Conservation (phyloP, 1,284 basidiomycete species). For the Trichosporon sp. region DNA sequence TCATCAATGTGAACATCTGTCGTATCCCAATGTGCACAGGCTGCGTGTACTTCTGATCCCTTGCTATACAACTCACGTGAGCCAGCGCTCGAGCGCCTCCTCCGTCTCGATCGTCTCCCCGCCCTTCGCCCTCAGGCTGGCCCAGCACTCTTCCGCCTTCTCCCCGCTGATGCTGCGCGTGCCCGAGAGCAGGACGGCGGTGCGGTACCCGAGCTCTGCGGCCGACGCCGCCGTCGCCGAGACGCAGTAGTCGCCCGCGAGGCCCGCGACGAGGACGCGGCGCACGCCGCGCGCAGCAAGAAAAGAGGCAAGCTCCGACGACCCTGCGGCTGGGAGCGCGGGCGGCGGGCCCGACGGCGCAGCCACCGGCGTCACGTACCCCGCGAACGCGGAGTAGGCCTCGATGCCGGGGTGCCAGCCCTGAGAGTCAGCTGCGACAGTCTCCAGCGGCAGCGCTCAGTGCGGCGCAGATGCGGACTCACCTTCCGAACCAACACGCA, state of each 20-base stretch:
- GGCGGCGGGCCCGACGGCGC: conserved; percentile 21
- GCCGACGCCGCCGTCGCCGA: conserved; percentile 29
- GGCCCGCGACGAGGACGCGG: conserved; percentile 56
- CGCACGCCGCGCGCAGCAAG: conserved; percentile 49
- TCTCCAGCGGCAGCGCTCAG: background rate
- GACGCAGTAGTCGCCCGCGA: conserved; percentile 62
- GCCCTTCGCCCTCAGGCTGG: conserved; percentile 13
- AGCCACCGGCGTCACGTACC: conserved; percentile 28
- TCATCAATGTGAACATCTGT: too few species aligned
- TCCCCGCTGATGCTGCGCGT: conserved; percentile 25
- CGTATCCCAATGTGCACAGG: too few species aligned
- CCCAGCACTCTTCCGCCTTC: conserved; percentile 9
- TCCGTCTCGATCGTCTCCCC: conserved; percentile 5
- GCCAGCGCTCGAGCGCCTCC: conserved; percentile 13
- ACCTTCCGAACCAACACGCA: conserved; percentile 41
- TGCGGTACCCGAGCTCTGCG: conserved; percentile 25
- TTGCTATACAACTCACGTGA: background rate
- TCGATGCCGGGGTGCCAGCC: conserved; percentile 53
- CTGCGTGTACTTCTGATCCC: background rate
- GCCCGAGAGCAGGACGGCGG: conserved; percentile 26
- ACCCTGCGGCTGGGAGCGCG: conserved; percentile 28
- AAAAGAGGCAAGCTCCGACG: conserved; percentile 39
- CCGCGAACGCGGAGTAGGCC: conserved; percentile 56
- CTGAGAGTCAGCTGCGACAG: conserved; percentile 25
- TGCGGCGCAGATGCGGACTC: conserved; percentile 2